A percentile compares a stretch with the other conserved stretches of the same genome.
Conservation (phyloP, 148 eudicot genomes). For the Camellia granthamiana region DNA sequence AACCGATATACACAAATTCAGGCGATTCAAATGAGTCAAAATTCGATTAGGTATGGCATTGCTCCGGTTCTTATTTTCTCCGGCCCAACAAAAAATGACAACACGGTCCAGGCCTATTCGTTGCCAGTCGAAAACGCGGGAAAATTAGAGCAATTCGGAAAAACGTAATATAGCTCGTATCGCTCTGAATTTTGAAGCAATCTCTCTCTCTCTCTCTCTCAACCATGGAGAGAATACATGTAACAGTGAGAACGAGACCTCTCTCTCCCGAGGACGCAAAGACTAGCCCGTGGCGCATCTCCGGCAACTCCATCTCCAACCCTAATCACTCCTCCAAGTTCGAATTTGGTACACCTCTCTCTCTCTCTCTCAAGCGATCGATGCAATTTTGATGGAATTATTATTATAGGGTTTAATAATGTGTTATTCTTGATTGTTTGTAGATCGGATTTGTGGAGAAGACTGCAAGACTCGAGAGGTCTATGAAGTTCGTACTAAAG, state of each 20-base stretch:
- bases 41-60: too few species aligned
- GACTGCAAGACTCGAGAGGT: slow-evolving; percentile 67
- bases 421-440: background rate
- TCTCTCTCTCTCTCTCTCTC: background rate
- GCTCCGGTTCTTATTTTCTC: too few species aligned
- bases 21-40: too few species aligned
- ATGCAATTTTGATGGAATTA: too few species aligned
- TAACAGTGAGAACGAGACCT: slow-evolving; percentile 80
- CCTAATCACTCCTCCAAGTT: slow-evolving; percentile 52
- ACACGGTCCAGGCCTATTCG: too few species aligned
- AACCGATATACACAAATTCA: too few species aligned
- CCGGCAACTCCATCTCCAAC: slow-evolving; percentile 58
- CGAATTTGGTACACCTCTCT: slow-evolving; percentile 59
- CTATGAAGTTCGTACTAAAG: slow-evolving; percentile 67
- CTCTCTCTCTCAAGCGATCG: background rate
- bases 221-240: slow-evolving; percentile 86
- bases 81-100: too few species aligned
- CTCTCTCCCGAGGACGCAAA: slow-evolving; percentile 72
- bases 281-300: slow-evolving; percentile 80
- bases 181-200: background rate
- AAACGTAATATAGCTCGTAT: background rate
- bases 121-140: background rate
- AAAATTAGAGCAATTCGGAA: background rate
- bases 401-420: too few species aligned
- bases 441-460: slow-evolving; percentile 80